Conservation (phyloP, 306 rosid species). For the Begonia masoniana region DNA sequence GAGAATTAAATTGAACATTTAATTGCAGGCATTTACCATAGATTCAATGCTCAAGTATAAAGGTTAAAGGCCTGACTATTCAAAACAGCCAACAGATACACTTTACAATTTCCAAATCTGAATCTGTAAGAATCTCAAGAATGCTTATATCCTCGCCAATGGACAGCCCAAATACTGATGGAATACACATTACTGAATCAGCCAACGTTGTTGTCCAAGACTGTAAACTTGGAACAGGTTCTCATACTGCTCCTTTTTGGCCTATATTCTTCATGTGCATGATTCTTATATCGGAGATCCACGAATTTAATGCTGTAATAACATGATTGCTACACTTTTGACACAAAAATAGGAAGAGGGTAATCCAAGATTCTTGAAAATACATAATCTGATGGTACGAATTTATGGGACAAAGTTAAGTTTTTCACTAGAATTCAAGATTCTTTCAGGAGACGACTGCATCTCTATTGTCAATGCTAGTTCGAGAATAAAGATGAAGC, state of each 20-base stretch:
- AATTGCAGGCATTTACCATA: slow-evolving; percentile 78
- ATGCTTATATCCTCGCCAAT: slow-evolving; percentile 68
- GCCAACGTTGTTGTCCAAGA: slow-evolving; percentile 71
- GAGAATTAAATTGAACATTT: slow-evolving; percentile 13
- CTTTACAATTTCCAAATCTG: slow-evolving; percentile 49
- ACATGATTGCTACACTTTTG: no score
- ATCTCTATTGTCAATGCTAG: slow-evolving; percentile 91
- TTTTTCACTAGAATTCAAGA: no score
- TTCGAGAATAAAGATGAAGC: slow-evolving; percentile 84
- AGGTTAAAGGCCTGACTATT: slow-evolving; percentile 63
- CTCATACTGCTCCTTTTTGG: slow-evolving; percentile 4
- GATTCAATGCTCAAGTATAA: slow-evolving; percentile 63
- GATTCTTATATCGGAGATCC: no score
- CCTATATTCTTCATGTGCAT: no score
- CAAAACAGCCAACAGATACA: slow-evolving; percentile 93
- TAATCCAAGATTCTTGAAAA: no score
- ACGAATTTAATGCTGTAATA: no score
- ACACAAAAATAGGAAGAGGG: no score
- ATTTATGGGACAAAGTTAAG: no score
- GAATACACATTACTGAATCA: slow-evolving; percentile 86
- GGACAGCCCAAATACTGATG: slow-evolving; percentile 94
- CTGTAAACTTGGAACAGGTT: slow-evolving; percentile 91
- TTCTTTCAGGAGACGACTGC: slow-evolving; percentile 83
- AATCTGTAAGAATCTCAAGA: slow-evolving; percentile 48
- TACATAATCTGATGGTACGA: no score